Evolutionary conservation across 2,329 filamentous ascomycete species (phyloP), one percentile per base, ranked within the genome.

Genomic region (Fusarium abutilonis): DNA sequence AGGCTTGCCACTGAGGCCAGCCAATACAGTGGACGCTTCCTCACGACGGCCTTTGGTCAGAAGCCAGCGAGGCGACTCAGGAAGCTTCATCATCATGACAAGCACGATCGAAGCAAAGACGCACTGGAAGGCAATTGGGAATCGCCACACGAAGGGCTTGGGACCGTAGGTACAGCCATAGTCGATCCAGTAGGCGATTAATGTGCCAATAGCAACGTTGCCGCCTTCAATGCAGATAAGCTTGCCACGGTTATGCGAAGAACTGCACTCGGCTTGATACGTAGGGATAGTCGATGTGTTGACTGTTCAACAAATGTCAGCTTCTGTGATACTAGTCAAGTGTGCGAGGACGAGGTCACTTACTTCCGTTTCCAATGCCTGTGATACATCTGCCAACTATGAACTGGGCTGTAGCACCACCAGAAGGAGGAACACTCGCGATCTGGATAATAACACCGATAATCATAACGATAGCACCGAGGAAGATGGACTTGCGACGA

Each of bases 381-480:
- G 82, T 84, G 4, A 85, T 73, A n/a, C 82, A 76, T 51, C 81
- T 74, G 3, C 81, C 81, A 52, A 82, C 68, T 48, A 85, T 82
- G 55, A 85, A 76, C 58, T 85, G 82, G 1, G 80, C 76, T 17
- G 83, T 69, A 8, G 58, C 64, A n/a, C 43, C 56, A 5, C 66
- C 56, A 4, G 81, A 70, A 6, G 56, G 56, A 10, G 73, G 75
- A 71, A 73, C 68, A 15, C 74, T 45, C 13, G 79, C 76, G 44
- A 83, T 75, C 70, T 89, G 87, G 29, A 89, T 80, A 13, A 83
- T 76, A 38, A 86, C 85, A n/a, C 87, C 87, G 11, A 87, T 51
- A 7, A 86, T 79, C 81, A 89, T 85, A 62, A 89, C 79, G 4
- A 76, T 56, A 14, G 81, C 82, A 17, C 87, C 87, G 9, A 77